Evolutionary conservation across 2,329 filamentous ascomycete genomes (phyloP).

Genomic region (Pestalotiopsis sp.): DNA sequence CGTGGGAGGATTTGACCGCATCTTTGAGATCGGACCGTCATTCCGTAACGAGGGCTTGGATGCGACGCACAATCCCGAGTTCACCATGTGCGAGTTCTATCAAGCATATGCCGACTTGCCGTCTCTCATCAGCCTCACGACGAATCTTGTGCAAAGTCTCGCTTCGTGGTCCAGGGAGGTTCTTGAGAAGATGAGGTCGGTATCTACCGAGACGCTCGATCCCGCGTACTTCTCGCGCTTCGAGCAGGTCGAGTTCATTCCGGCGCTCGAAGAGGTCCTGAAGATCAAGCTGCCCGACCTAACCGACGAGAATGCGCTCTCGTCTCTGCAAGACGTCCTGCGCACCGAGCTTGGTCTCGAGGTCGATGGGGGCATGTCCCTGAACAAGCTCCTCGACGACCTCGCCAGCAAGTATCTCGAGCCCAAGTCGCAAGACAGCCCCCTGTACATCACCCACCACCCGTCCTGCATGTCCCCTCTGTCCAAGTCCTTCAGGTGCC

Average conservation of each 20-base stretch:
- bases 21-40: conserved; percentile 91
- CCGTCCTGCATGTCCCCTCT: conserved; percentile 90
- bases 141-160: conserved; percentile 67
- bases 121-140: conserved; percentile 76
- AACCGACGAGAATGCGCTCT: conserved; percentile 54
- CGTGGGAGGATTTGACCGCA: conserved; percentile 81
- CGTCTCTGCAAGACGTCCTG: conserved; percentile 55
- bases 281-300: conserved; percentile 68
- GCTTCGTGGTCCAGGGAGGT: conserved; percentile 52
- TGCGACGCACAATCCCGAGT: conserved; percentile 93
- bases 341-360: conserved; percentile 65
- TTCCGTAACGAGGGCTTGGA: conserved; percentile 96
- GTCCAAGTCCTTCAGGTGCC: conserved; percentile 81
- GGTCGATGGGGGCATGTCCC: conserved; percentile 54
- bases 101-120: conserved; percentile 78
- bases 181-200: conserved; percentile 44
- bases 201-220: conserved; percentile 50
- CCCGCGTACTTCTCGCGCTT: conserved; percentile 59
- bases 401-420: conserved; percentile 80
- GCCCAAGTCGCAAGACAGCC: conserved; percentile 65
- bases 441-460: conserved; percentile 87
- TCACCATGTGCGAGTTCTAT: conserved; percentile 98
- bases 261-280: conserved; percentile 72
- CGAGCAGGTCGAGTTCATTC: conserved; percentile 77
- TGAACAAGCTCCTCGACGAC: conserved; percentile 76